Base-by-base conservation (phyloP, 768 basidiomycete genomes). In the Lactarius akahatsu region DNA sequence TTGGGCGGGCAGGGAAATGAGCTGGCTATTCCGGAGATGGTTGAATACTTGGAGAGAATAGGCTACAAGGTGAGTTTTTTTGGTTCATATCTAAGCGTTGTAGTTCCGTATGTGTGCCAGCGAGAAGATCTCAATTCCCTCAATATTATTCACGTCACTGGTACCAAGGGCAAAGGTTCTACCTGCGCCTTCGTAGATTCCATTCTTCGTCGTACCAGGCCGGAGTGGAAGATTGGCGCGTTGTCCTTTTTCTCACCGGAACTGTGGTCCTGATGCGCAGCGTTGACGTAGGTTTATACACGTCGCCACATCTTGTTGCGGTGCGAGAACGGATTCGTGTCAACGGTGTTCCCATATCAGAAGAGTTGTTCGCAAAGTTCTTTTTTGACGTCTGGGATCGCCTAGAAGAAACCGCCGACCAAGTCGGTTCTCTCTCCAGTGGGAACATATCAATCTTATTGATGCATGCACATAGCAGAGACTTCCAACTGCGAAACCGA, bases 161-260 rank as follows among this genome's bases (percentile, higher is more conserved):
- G 96, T 4, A 98, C 97, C 4, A 99, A 99, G 78, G 96, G 96
- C 40, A 99, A 99, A 76, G 96, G 96, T 8, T 98, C 96, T 3
- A 95, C 97, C 1, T 93, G 92, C 70, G 96, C 97, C 9, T 98
- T 98, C 72, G 85, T 86, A 4, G 90, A 94, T 72, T 92, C 91
- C 11, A 88, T 98, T 61, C 80, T 98, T 59, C 85, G 92, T n/a
- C 81, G 84, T 66, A 77, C 83, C n/a, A 83, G 78, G 70, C 89
- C 95, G 8, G 78, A 81, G 2, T 92, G 89, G 81, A 95, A 88
- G 80, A 85, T 92, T 69, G 96, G 94, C 92, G 73, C 70, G 87
- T 26, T 59, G 16, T 23, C 34, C 54, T 30, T 59, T 4, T 26
- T 62, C 13, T 4, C 11, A 28, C 16, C 2, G 38, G 5, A 10